phyloP scores from a whole-genome alignment of 441 rosid species.

The Croton laevigatus region DNA sequence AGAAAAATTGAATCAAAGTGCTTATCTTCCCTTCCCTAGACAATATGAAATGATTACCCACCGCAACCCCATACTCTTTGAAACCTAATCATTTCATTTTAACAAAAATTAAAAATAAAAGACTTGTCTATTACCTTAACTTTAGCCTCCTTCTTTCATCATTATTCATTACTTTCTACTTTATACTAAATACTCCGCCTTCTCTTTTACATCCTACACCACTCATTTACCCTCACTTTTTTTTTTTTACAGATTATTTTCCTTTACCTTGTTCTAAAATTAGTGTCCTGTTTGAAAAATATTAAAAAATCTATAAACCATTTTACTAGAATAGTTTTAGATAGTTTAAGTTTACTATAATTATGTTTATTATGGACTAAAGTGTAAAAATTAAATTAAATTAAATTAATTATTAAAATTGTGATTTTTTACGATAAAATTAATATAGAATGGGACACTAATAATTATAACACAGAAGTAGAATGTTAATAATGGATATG shows the following conservation, averaged over 20 bases:
- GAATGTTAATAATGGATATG: too few species aligned
- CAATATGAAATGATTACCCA: constrained; percentile 41
- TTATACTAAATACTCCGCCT: neutral
- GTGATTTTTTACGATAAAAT: too few species aligned
- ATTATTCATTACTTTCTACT: constrained; percentile 15
- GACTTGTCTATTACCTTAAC: constrained; percentile 24
- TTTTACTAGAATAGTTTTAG: too few species aligned
- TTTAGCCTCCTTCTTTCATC: constrained; percentile 29
- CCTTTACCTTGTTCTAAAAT: neutral
- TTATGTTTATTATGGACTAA: too few species aligned
- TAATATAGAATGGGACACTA: too few species aligned
- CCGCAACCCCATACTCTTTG: constrained; percentile 29
- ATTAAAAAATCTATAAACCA: too few species aligned
- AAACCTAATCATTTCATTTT: constrained; percentile 46
- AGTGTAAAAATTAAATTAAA: too few species aligned
- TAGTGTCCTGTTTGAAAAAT: too few species aligned
- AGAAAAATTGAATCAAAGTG: neutral
- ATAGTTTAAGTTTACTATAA: too few species aligned
- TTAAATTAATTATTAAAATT: too few species aligned
- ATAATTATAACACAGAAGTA: too few species aligned
- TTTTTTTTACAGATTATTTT: neutral
- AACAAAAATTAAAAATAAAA: constrained; percentile 6
- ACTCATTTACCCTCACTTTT: neutral
- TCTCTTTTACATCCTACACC: constrained; percentile 14
- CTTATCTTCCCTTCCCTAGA: constrained; percentile 25